These are phyloP conservation scores for Reticulascus tulasneorum DNA, from an alignment of 2,329 filamentous ascomycete species.

Conservation along the genomic window DNA sequence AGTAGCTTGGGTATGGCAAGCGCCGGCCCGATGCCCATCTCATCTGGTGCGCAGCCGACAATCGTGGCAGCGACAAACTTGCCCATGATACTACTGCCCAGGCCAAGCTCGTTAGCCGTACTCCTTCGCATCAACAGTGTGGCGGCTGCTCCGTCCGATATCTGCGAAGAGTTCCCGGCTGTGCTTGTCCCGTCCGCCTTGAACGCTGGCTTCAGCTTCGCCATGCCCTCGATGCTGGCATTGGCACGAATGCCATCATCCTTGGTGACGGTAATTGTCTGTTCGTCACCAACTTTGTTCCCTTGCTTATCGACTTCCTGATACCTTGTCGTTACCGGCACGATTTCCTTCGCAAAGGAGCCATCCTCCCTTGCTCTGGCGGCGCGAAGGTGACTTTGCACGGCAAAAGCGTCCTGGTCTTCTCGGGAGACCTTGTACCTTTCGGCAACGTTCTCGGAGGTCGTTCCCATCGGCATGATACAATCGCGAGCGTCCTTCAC, in stretches of 20 bases:
- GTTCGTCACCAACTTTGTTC: conserved; percentile 49
- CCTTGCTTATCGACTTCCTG: conserved; percentile 61
- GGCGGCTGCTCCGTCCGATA: conserved; percentile 84
- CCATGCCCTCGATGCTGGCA: conserved; percentile 66
- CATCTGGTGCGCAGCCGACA: conserved; percentile 77
- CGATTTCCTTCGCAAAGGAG: conserved; percentile 72
- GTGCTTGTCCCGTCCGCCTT: conserved; percentile 70
- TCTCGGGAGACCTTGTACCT: conserved; percentile 68
- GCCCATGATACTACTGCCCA: conserved; percentile 67
- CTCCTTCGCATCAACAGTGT: conserved; percentile 80
- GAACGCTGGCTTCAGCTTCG: conserved; percentile 83
- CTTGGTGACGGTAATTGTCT: conserved; percentile 62
- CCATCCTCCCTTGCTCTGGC: conserved; percentile 65
- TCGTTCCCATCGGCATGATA: conserved; percentile 91
- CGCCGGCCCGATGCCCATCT: conserved; percentile 91
- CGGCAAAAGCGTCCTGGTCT: conserved; percentile 83
- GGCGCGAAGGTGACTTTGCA: conserved; percentile 69
- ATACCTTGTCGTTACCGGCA: conserved; percentile 70
- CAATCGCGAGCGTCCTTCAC: conserved; percentile 75
- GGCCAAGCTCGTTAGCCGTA: conserved; percentile 69
- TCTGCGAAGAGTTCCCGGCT: conserved; percentile 81
- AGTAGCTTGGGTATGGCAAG: conserved; percentile 81
- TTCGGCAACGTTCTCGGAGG: conserved; percentile 80
- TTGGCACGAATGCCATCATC: conserved; percentile 80
- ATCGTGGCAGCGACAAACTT: conserved; percentile 77